Evolutionary conservation across 2,329 filamentous ascomycete species (phyloP), one percentile per base, ranked within the genome.

Genomic region (Sarocladium strictum): DNA sequence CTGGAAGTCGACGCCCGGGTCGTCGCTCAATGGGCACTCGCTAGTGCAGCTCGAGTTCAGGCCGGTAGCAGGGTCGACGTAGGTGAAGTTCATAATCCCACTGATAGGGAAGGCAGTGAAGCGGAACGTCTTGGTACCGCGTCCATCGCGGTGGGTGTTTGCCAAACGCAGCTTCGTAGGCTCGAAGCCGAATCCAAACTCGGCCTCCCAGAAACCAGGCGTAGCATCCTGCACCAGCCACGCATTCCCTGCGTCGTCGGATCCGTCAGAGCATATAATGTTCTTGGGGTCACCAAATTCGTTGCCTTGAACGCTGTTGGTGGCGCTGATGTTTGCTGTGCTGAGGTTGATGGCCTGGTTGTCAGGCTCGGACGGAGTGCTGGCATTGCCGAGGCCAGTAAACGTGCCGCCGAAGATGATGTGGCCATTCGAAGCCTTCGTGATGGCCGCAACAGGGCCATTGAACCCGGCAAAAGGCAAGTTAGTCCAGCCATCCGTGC

Each of bases 31-130:
- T n/a, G 92, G 89, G 63, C 94, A 99, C 64, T 83, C 79, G 58
- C 84, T 86, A 53, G 92, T 90, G 72, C 94, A 99, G 55, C 80
- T 85, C 27, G 75, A 72, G 54, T 86, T 85, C 52, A 81, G 73
- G 24, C 87, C 87, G 1, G 83, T 87, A 37, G 67, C 74, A 23
- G 87, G 86, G 64, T 97, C 90, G 59, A 85, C 85, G 63, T 94
- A 97, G 35, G 91, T 96, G 65, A 99, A 79, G 70, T 97, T 97
- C 85, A 99, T 89, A 67, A 99, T 97, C 53, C 94, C 94, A 58
- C 89, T 86, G 64, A 93, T 83, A 4, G 93, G 92, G 56, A 93
- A 75, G 17, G 91, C 89, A 21, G 89, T 90, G 66, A 90, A 95
- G 56, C 91, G 84, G 74, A 90, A 99, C 0, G 87, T 89, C 72